Evolutionary conservation across 257 asterid genomes (phyloP), one percentile per base, ranked within the genome.

Genomic region (Solanum sejunctum): DNA sequence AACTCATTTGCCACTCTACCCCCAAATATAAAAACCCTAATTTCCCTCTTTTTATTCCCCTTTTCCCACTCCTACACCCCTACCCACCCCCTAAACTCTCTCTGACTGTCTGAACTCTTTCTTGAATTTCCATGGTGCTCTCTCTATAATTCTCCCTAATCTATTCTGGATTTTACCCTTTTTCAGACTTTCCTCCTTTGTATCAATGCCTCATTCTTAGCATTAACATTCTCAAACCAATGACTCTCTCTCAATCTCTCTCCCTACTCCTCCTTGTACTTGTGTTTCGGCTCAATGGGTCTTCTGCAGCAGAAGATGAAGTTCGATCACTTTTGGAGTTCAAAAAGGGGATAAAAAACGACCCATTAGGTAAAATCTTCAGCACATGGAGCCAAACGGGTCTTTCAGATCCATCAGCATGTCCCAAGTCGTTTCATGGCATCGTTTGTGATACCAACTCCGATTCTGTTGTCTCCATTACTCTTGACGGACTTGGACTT

Each of bases 291-390:
- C 83, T 80, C 87, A 85, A 85, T 78, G 87, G 75, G 84, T 84
- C 86, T 82, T 88, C 92, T 51, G 64, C 90, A 7, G 49, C 73
- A 51, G 92, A 88, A 49, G 92, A 88, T 1, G 98, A 95, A 89
- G 75, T 93, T 88, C 90, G 93, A 85, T 92, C 98, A 87, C 95
- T 95, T 10, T 85, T 95, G 32, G 98, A 95, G 92, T 95, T 95
- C 92, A 90, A 63, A 60, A 95, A 94, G 84, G 98, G 98, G 41
- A 91, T 95, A 80, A 91, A 93, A 87, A 77, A 85, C 32, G 98
- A 95, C 93, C 96, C 97, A 55, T 84, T 93, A 5, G 70, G 85
- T 54, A 87, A 43, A 83, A 77, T 95, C 88, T 88, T 86, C 92
- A 87, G 89, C 85, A 80, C 96, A 15, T 95, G 98, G 98, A 86